Evolutionary conservation across 2,329 filamentous ascomycete species (phyloP).

Genomic region (Cadophora luteo-olivacea): DNA sequence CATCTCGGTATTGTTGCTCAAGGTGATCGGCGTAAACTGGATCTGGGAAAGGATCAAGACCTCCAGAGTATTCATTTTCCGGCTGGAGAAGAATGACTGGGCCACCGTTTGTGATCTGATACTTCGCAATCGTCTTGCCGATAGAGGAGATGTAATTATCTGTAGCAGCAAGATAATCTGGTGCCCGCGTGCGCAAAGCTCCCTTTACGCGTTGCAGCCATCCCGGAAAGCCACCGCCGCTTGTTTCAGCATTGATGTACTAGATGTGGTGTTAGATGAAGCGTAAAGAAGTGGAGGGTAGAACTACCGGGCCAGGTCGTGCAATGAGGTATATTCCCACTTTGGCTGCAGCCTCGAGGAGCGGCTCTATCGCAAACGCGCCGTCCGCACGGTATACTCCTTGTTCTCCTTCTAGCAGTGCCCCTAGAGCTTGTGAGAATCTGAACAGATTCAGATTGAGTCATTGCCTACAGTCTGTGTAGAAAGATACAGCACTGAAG

Average conservation of each 20-base stretch:
- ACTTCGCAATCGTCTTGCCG: conserved; percentile 69
- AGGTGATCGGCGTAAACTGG: conserved; percentile 70
- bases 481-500: conserved; percentile 79
- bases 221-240: conserved; percentile 69
- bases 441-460: too few relatives aligned
- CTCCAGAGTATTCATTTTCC: conserved; percentile 75
- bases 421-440: conserved; percentile 47
- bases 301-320: conserved; percentile 61
- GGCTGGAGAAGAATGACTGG: conserved; percentile 77
- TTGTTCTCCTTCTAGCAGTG: conserved; percentile 72
- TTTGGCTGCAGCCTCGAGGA: conserved; percentile 74
- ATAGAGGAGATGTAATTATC: conserved; percentile 68
- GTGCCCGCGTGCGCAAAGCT: conserved; percentile 63
- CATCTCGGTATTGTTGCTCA: conserved; percentile 44
- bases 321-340: conserved; percentile 79
- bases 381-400: conserved; percentile 73
- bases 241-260: conserved; percentile 78
- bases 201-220: conserved; percentile 74
- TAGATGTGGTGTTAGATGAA: not conserved
- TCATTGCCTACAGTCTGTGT: conserved; percentile 63
- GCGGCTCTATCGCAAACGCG: conserved; percentile 73
- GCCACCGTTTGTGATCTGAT: conserved; percentile 81
- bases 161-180: conserved; percentile 67
- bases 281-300: not conserved
- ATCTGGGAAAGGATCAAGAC: conserved; percentile 58